These are phyloP conservation scores for Pisolithus microcarpus DNA, from an alignment of 768 basidiomycete genomes.

Conservation along the genomic window DNA sequence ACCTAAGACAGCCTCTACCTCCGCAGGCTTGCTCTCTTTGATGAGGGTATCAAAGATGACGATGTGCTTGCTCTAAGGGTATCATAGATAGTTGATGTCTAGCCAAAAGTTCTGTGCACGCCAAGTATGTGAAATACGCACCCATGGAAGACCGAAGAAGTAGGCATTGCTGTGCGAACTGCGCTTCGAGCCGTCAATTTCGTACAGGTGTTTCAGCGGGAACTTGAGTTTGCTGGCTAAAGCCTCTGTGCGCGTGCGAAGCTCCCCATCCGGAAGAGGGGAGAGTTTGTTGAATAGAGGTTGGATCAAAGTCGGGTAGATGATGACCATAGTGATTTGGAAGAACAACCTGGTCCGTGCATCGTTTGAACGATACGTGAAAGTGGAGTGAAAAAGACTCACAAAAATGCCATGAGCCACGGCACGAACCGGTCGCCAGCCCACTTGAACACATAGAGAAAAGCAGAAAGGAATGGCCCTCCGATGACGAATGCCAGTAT, in stretches of 20 bases:
- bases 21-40: constrained; percentile 80
- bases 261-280: constrained; percentile 68
- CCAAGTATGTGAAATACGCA: constrained; percentile 24
- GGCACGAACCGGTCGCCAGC: constrained; percentile 90
- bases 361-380: neutral
- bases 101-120: neutral
- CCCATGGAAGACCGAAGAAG: constrained; percentile 96
- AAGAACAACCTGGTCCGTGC: constrained; percentile 53
- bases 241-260: constrained; percentile 69
- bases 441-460: constrained; percentile 88
- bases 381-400: constrained; percentile 21
- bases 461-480: constrained; percentile 77
- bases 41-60: constrained; percentile 98
- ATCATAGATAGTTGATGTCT: neutral
- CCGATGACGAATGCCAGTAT: constrained; percentile 63
- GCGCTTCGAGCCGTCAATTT: constrained; percentile 95
- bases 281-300: constrained; percentile 98
- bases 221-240: constrained; percentile 81
- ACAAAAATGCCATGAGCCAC: constrained; percentile 93
- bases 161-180: constrained; percentile 97
- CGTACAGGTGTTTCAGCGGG: constrained; percentile 90
- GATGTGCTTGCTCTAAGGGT: constrained; percentile 74
- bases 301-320: constrained; percentile 84
- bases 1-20: constrained; percentile 94
- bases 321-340: constrained; percentile 75